Evolutionary conservation across 441 rosid genomes (phyloP), one percentile per base, ranked within the genome.

Genomic region (Populus trichocarpa): DNA sequence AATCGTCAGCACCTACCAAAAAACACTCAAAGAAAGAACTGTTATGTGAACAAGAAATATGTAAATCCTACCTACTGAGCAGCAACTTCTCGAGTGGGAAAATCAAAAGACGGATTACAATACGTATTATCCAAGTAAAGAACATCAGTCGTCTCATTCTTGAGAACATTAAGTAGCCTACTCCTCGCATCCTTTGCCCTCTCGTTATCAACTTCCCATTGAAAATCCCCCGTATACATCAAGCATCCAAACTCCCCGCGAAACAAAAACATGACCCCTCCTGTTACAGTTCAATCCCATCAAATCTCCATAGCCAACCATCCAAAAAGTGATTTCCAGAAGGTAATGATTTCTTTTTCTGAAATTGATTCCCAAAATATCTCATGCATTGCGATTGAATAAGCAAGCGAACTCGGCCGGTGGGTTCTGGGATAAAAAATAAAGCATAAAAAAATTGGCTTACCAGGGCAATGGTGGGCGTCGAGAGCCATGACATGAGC

Each of bases 401-500:
- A 36, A 36, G 40, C 40, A 36, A 36, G 40, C 40, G 40, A 36
- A 0, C 40, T 36, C 40, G 40, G 40, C 11, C 40, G 11, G 11
- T 36, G 0, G 40, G 40, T 8, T 10, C 40, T 14, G 25, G 25
- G 67, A 63, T 20, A n/a, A 63, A 20, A 20, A 28, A 28, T 3
- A 20, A 64, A 65, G 61, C 11, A 30, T 2, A 28, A 30, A 0
- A 33, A 71, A 80, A 33, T 6, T 3, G 13, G 73, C 36, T 46
- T 69, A 92, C 98, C 98, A 0, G 97, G 97, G 78, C 96, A 94
- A 81, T 91, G 97, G 85, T 89, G 84, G 53, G 96, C 96, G 73
- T 92, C 91, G 63, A 94, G 80, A 46, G 90, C 84, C 90, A 92
- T 85, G 82, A 92, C 89, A 26, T 87, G 86, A 81, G 88, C 75